A percentile compares a stretch with the other conserved stretches of the same genome.
These are phyloP conservation scores for Colletotrichum tropicale DNA, from an alignment of 2,329 filamentous ascomycete genomes.

Conservation along the genomic window DNA sequence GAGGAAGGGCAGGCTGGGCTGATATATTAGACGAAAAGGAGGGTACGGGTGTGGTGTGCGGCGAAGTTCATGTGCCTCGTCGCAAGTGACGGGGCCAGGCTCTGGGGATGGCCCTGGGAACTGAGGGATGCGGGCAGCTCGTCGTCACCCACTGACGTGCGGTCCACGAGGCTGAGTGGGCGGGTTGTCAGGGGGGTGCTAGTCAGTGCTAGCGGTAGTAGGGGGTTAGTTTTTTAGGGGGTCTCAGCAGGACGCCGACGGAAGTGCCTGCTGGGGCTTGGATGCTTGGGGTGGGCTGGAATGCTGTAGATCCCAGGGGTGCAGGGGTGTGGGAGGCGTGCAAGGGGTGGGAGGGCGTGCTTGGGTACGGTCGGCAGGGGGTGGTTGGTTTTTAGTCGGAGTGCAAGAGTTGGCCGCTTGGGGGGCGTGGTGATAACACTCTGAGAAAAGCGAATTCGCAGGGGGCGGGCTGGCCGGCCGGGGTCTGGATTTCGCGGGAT, in stretches of 20 bases:
- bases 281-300: slow-evolving; percentile 22
- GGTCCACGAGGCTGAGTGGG: slow-evolving; percentile 46
- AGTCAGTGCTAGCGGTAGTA: slow-evolving; percentile 13
- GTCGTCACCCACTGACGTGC: slow-evolving; percentile 47
- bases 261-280: slow-evolving; percentile 21
- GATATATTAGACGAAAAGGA: slow-evolving; percentile 23
- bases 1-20: slow-evolving; percentile 9
- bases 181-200: slow-evolving; percentile 14
- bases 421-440: not conserved
- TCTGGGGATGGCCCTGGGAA: slow-evolving; percentile 11
- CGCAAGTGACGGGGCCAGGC: slow-evolving; percentile 3
- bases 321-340: slow-evolving; percentile 7
- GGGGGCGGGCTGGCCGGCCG: slow-evolving; percentile 15
- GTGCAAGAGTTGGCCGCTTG: not conserved
- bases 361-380: not conserved
- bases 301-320: slow-evolving; percentile 21
- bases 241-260: slow-evolving; percentile 20
- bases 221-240: slow-evolving; percentile 18
- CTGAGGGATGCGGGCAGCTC: slow-evolving; percentile 21
- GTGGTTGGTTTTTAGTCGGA: not conserved
- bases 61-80: slow-evolving; percentile 29
- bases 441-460: slow-evolving; percentile 1
- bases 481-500: slow-evolving; percentile 18
- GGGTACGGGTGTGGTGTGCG: slow-evolving; percentile 28
- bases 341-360: slow-evolving; percentile 4